Evolutionary conservation across 2,329 filamentous ascomycete species (phyloP), one percentile per base, ranked within the genome.

Genomic region (Aspergillus terreus): DNA sequence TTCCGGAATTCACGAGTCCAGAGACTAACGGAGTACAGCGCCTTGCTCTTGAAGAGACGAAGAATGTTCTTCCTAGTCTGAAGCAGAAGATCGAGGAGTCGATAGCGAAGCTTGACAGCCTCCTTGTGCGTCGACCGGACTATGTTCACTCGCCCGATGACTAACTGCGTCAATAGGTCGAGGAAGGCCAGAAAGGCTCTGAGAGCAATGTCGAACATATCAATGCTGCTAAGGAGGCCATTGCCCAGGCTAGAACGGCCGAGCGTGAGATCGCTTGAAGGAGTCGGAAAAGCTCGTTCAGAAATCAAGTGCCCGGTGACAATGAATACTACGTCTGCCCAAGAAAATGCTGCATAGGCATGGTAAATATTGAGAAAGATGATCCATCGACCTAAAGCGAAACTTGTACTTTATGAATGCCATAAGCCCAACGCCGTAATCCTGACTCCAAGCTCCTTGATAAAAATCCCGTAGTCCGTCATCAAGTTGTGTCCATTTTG

Each of bases 1-100:
- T 27, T 9, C 27, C 43, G 12, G 10, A 27, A 14, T 25, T 32
- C 12, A n/a, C 15, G n/a, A 17, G 43, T 3, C 23, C 4, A 23
- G 19, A 32, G 45, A 36, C 47, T 55, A 46, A 51, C 46, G 17
- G 35, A 17, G 30, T 40, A 53, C 63, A 96, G 91, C 82, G 82
- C 74, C 82, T 83, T 76, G 92, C 88, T 19, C 76, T 91, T n/a
- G 84, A 91, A 58, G 89, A 99, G 75, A 97, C 94, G 7, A 87
- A 87, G 68, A 87, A 85, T 50, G 83, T 97, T 25, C 87, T 97
- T 62, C 86, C 80, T 2, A 83, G 83, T 1, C 74, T 97, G 58
- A 82, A 81, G 62, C 70, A 82, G 64, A 86, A 89, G 64, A 90
- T 96, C 61, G 73, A 72, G 43, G 83, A 86, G 50, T 86, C 90